Percentiles rank a stretch among this genome's conserved stretches.
phyloP scores from a whole-genome alignment of 371 early-diverging fungal species.

The Synchytrium microbalum region DNA sequence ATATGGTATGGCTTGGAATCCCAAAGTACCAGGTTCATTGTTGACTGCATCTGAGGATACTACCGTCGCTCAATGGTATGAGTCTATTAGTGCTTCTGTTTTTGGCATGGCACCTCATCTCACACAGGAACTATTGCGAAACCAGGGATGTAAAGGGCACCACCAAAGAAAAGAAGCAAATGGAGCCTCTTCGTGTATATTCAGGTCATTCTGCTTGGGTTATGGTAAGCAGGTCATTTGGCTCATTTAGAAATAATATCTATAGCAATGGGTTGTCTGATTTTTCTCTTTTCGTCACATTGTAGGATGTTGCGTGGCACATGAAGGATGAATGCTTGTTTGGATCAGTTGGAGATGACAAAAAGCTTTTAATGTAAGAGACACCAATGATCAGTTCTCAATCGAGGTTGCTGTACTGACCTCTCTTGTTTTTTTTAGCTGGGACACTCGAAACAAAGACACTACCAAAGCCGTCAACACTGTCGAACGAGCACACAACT shows the following conservation, averaged over 20 bases:
- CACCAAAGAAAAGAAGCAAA: slow-evolving; percentile 55
- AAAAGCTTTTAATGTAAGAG: slow-evolving; percentile 72
- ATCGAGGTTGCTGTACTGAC: not conserved
- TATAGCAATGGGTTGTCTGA: not conserved
- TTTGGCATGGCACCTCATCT: not conserved
- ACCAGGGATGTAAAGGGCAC: slow-evolving; percentile 63
- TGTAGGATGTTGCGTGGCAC: slow-evolving; percentile 90
- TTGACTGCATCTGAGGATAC: slow-evolving; percentile 85
- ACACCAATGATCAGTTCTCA: not conserved
- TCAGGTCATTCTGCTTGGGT: slow-evolving; percentile 83
- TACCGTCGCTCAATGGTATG: slow-evolving; percentile 72
- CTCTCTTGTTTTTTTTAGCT: slow-evolving; percentile 38
- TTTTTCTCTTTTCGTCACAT: slow-evolving; percentile 10
- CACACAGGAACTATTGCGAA: too few species aligned
- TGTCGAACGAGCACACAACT: slow-evolving; percentile 74
- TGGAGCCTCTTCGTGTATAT: slow-evolving; percentile 70
- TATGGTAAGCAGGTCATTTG: slow-evolving; percentile 46
- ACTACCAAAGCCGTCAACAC: slow-evolving; percentile 50
- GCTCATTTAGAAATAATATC: not conserved
- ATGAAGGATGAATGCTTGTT: slow-evolving; percentile 68
- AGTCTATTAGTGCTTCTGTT: not conserved
- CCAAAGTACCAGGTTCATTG: slow-evolving; percentile 44
- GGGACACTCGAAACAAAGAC: slow-evolving; percentile 58
- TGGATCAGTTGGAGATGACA: slow-evolving; percentile 96
- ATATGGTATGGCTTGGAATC: slow-evolving; percentile 57